These are phyloP conservation scores for Soucietia sequanensis DNA, from an alignment of 805 yeast genomes.

Conservation along the genomic window DNA sequence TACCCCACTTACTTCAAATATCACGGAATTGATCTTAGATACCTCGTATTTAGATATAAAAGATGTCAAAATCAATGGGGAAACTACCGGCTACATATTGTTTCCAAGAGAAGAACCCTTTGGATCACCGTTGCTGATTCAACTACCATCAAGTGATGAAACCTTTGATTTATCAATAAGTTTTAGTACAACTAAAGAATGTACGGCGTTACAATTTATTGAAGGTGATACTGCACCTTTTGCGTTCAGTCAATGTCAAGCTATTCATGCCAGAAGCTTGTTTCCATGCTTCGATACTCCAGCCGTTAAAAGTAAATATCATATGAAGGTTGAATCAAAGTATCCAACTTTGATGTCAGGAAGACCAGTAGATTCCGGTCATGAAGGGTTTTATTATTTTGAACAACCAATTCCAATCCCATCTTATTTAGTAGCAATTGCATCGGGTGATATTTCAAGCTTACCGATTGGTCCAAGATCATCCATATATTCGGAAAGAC, in stretches of 20 bases:
- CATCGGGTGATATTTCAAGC: conserved; percentile 29
- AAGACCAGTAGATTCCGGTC: conserved; percentile 15
- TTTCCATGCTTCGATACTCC: conserved; percentile 40
- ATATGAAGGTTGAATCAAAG: conserved; percentile 24
- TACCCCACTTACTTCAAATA: conserved; percentile 2
- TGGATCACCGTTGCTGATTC: conserved; percentile 25
- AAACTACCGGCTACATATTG: conserved; percentile 8
- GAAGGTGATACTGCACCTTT: conserved; percentile 34
- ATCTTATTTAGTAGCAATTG: conserved; percentile 32
- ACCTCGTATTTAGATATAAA: conserved; percentile 23
- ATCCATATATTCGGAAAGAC: conserved; percentile 26
- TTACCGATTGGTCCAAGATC: conserved; percentile 36
- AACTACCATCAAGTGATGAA: conserved; percentile 3
- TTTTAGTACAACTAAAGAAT: conserved; percentile 27
- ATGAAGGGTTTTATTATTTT: conserved; percentile 18
- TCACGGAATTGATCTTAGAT: conserved; percentile 19
- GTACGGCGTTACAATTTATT: conserved; percentile 36
- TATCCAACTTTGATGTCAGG: conserved; percentile 29
- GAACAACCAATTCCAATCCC: conserved; percentile 37
- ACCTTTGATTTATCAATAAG: conserved; percentile 14
- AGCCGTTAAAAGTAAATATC: conserved; percentile 27
- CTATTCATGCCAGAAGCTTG: conserved; percentile 35
- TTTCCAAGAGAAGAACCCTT: conserved; percentile 14
- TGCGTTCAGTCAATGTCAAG: conserved; percentile 36
- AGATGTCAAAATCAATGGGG: conserved; percentile 18